Evolutionary conservation across 2,329 filamentous ascomycete genomes (phyloP).

Genomic region (Septoria petroselini): DNA sequence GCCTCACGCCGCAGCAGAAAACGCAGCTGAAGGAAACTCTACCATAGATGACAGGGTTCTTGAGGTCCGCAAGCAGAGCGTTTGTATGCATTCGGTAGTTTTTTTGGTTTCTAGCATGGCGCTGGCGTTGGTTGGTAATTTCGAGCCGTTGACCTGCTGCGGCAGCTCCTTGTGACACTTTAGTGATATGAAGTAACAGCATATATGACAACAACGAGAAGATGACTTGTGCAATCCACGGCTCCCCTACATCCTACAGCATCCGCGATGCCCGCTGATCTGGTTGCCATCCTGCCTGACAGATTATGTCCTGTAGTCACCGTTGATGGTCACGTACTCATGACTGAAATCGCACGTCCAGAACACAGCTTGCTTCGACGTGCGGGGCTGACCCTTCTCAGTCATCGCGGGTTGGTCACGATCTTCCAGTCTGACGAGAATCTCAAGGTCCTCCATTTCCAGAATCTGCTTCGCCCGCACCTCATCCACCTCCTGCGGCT

Average conservation of each 20-base stretch:
- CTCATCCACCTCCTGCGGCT: conserved; percentile 78
- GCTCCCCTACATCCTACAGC: too few relatives aligned
- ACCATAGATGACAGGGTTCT: neutral
- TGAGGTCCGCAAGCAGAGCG: conserved; percentile 25
- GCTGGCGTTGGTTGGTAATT: neutral
- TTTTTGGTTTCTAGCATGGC: conserved; percentile 6
- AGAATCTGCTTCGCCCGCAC: conserved; percentile 72
- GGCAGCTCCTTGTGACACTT: conserved; percentile 1
- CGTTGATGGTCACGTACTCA: conserved; percentile 72
- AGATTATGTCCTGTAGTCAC: conserved; percentile 61
- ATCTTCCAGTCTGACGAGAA: conserved; percentile 69
- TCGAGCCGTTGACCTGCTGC: neutral
- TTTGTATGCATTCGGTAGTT: neutral
- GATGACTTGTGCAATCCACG: neutral
- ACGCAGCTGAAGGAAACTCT: conserved; percentile 75
- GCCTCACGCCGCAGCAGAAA: conserved; percentile 75
- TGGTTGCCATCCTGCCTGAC: too few relatives aligned
- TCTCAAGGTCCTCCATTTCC: conserved; percentile 74
- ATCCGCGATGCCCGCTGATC: too few relatives aligned
- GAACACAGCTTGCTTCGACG: conserved; percentile 59
- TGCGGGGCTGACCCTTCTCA: neutral
- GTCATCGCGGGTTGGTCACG: conserved; percentile 37
- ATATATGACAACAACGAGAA: conserved; percentile 9
- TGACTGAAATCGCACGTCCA: conserved; percentile 88
- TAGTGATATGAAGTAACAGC: conserved; percentile 3